Percentiles rank a stretch among this genome's conserved stretches.
Conservation (phyloP, 2,329 filamentous ascomycete species). For the Cercospora sp. region DNA sequence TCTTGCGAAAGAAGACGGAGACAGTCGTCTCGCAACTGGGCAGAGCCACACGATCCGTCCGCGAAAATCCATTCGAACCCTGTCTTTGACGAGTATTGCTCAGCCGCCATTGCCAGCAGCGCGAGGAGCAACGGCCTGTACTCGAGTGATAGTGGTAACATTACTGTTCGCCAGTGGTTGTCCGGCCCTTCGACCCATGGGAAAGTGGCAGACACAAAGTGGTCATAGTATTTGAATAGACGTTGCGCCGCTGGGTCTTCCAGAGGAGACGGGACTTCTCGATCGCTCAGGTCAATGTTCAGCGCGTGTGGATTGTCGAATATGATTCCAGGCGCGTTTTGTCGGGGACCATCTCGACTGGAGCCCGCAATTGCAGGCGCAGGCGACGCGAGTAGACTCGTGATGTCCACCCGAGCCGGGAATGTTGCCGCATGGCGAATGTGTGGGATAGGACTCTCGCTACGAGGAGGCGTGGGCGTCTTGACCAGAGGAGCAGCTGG, state of each 20-base stretch:
- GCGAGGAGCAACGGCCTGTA: conserved; percentile 13
- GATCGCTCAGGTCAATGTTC: conserved; percentile 6
- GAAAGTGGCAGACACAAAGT: conserved; percentile 9
- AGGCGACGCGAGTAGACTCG: conserved; percentile 7
- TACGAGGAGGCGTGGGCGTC: neutral
- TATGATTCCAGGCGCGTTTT: conserved; percentile 2
- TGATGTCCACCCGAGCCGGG: conserved; percentile 5
- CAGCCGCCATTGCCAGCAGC: conserved; percentile 13
- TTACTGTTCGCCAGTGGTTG: conserved; percentile 15
- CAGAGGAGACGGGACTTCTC: neutral
- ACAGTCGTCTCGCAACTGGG: conserved; percentile 11
- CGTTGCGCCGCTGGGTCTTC: conserved; percentile 10
- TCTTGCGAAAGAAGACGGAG: conserved; percentile 6
- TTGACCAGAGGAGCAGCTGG: conserved; percentile 7
- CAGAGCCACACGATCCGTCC: neutral
- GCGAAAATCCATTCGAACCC: conserved; percentile 11
- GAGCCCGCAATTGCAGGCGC: neutral
- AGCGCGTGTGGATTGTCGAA: conserved; percentile 9
- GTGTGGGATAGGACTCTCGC: neutral
- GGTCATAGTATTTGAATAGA: conserved; percentile 15
- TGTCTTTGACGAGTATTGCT: conserved; percentile 7
- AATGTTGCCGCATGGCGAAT: neutral
- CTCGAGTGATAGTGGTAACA: conserved; percentile 13
- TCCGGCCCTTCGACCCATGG: conserved; percentile 14
- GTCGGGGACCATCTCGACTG: neutral